A percentile compares a stretch with the other conserved stretches of the same genome.
Conservation (phyloP, 1,284 basidiomycete genomes). For the Leccinum subrobustum region DNA sequence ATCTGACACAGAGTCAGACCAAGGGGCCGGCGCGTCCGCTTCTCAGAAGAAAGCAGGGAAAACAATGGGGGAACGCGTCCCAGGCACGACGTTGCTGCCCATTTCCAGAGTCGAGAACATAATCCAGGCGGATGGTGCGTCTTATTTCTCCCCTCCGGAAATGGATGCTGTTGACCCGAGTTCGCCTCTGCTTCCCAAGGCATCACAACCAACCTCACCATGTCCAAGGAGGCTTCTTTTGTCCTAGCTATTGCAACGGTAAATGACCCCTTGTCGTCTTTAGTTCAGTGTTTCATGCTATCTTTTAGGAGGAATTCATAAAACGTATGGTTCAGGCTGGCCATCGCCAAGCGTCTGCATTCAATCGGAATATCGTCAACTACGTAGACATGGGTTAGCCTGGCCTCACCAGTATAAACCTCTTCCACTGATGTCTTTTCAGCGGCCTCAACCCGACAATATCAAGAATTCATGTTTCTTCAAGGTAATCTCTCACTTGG, state of each 20-base stretch:
- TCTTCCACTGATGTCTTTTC: slow-evolving; percentile 15
- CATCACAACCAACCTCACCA: slow-evolving; percentile 52
- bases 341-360: slow-evolving; percentile 51
- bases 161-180: slow-evolving; percentile 15
- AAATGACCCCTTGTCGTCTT: slow-evolving; percentile 20
- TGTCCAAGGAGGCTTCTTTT: slow-evolving; percentile 74
- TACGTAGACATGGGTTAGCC: slow-evolving; percentile 70
- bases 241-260: slow-evolving; percentile 72
- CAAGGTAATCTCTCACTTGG: slow-evolving; percentile 42
- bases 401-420: slow-evolving; percentile 1
- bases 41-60: slow-evolving; percentile 34
- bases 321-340: slow-evolving; percentile 63
- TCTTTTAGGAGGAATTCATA: slow-evolving; percentile 70
- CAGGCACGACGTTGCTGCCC: slow-evolving; percentile 63
- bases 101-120: slow-evolving; percentile 64
- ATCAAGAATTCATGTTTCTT: slow-evolving; percentile 69
- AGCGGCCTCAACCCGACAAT: slow-evolving; percentile 58
- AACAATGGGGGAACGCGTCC: slow-evolving; percentile 47
- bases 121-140: slow-evolving; percentile 65
- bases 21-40: slow-evolving; percentile 39
- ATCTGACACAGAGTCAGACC: slow-evolving; percentile 50
- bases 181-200: slow-evolving; percentile 34
- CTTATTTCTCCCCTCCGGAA: slow-evolving; percentile 1
- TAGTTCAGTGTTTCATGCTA: slow-evolving; percentile 20
- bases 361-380: slow-evolving; percentile 52